A percentile compares a stretch with the other conserved stretches of the same genome.
phyloP scores from a whole-genome alignment of 139 green algal genomes.

The Chlorella sp. region DNA sequence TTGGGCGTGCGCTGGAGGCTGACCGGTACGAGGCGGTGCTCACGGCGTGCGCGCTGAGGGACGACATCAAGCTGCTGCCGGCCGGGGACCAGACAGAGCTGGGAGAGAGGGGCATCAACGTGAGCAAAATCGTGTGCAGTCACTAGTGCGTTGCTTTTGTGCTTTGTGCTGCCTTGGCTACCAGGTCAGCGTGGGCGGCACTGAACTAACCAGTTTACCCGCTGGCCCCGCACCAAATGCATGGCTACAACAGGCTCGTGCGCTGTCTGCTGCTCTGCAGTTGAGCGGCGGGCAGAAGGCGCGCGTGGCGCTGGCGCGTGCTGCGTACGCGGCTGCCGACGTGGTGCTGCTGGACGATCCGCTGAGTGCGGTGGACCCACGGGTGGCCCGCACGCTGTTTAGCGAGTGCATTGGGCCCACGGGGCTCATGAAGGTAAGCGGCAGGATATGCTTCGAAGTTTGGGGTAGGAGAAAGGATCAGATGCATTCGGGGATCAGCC shows the following conservation, averaged over 20 bases:
- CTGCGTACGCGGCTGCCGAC: slow-evolving; percentile 47
- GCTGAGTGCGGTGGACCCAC: slow-evolving; percentile 60
- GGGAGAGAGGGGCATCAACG: neutral
- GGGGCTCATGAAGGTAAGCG: slow-evolving; percentile 33
- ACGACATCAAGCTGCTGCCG: neutral
- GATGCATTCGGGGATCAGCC: neutral
- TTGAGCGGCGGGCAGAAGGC: slow-evolving; percentile 64
- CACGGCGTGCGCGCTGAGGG: neutral
- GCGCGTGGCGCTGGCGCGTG: slow-evolving; percentile 59
- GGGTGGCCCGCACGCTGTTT: slow-evolving; percentile 52
- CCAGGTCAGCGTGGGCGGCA: neutral
- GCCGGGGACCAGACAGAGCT: neutral
- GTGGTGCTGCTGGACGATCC: slow-evolving; percentile 74
- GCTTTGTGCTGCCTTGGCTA: no score
- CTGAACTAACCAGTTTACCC: neutral
- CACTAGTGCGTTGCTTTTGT: no score
- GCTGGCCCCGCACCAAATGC: neutral
- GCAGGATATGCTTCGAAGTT: no score
- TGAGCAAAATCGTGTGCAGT: no score
- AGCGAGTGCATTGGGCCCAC: slow-evolving; percentile 41
- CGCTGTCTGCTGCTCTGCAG: slow-evolving; percentile 14
- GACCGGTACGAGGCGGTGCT: slow-evolving; percentile 24
- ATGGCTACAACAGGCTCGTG: neutral
- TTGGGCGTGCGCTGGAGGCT: slow-evolving; percentile 53
- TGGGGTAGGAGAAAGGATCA: neutral